Evolutionary conservation across 495 filamentous ascomycete genomes (phyloP).

Genomic region (Haplographium delicatum): DNA sequence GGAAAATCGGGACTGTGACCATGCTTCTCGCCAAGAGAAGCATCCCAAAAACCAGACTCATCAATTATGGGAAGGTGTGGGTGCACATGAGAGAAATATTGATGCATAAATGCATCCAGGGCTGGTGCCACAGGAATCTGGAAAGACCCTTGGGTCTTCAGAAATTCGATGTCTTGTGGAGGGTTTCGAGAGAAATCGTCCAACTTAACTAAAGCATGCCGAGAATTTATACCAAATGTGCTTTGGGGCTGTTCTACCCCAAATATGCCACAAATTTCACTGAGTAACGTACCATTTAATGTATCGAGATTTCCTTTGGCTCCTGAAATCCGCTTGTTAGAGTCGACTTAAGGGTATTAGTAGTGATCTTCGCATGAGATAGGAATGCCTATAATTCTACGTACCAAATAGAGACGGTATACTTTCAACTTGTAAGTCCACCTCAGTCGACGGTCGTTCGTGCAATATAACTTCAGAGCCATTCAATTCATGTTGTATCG

Average conservation of each 20-base stretch:
- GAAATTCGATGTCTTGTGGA: neutral
- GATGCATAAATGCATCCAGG: neutral
- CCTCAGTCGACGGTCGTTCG: too few species aligned
- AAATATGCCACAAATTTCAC: too few species aligned
- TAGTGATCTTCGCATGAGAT: neutral
- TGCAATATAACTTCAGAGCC: too few species aligned
- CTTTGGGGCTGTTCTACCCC: neutral
- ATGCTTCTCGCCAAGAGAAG: neutral
- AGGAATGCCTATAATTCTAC: neutral
- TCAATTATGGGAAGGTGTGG: neutral
- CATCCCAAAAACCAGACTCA: neutral
- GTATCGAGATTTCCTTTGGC: neutral
- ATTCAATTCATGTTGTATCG: too few species aligned
- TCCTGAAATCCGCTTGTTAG: neutral
- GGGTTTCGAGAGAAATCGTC: neutral
- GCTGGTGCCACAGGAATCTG: neutral
- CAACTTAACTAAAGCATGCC: neutral
- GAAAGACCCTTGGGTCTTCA: neutral
- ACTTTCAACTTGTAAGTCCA: too few species aligned
- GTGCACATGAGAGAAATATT: neutral
- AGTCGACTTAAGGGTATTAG: neutral
- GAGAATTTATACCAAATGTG: neutral
- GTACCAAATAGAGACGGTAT: too few species aligned
- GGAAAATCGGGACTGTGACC: neutral
- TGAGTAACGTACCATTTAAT: neutral